These are phyloP conservation scores for Colletotrichum noveboracense DNA, from an alignment of 2,329 filamentous ascomycete species.

Conservation along the genomic window DNA sequence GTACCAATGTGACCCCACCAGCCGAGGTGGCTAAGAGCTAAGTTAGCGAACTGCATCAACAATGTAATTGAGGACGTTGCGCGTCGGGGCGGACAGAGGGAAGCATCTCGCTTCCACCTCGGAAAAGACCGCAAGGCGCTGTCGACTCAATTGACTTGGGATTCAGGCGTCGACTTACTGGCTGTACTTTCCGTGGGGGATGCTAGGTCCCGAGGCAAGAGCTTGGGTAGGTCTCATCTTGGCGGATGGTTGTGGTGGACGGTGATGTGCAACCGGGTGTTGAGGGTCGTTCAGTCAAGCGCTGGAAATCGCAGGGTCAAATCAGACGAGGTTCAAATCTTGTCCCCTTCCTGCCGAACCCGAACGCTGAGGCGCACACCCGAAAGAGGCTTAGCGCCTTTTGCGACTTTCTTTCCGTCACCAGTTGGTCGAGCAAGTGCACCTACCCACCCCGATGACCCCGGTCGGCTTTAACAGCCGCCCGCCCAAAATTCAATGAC, in stretches of 20 bases:
- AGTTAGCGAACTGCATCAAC: constrained; percentile 23
- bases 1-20: constrained; percentile 77
- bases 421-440: constrained; percentile 4
- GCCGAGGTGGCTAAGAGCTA: constrained; percentile 68
- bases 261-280: constrained; percentile 11
- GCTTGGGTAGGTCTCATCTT: constrained; percentile 49
- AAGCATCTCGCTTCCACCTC: not conserved
- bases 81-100: not conserved
- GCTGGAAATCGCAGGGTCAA: constrained; percentile 9
- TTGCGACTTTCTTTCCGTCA: constrained; percentile 6
- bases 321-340: constrained; percentile 27
- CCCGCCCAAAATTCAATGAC: constrained; percentile 20
- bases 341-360: constrained; percentile 32
- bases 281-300: not conserved
- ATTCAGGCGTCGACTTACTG: constrained; percentile 40
- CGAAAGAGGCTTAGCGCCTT: constrained; percentile 35
- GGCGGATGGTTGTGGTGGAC: constrained; percentile 20
- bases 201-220: constrained; percentile 41
- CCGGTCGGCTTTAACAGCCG: not conserved
- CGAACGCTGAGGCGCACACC: constrained; percentile 23
- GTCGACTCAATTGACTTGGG: constrained; percentile 2
- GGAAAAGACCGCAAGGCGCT: constrained; percentile 36
- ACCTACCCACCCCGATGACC: constrained; percentile 10
- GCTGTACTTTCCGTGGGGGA: constrained; percentile 47
- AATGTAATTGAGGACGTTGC: not conserved